Evolutionary conservation across 179 eudicot genomes (phyloP), one percentile per base, ranked within the genome.

Genomic region (Beta corolliflora): DNA sequence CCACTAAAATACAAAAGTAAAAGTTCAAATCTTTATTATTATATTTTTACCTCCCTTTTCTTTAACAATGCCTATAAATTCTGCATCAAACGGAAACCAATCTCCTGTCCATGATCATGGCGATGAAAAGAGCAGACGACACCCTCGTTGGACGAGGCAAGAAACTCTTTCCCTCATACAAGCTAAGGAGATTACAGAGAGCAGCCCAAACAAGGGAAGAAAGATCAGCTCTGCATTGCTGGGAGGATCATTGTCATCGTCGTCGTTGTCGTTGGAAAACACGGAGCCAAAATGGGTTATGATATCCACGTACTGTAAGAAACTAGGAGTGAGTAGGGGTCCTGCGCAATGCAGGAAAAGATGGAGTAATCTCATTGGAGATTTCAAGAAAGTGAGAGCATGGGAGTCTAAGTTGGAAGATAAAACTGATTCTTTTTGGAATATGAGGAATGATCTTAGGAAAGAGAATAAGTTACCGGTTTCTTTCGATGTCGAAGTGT

Each of bases 321-420:
- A 83, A 45, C 84, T 68, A 50, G 90, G 87, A 0, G 89, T 87
- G 69, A 78, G 78, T 31, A 83, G 92, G 44, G 91, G 85, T 29
- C 86, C 91, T 53, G 86, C 87, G 9, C 90, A 89, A 59, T 89
- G 91, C 74, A 56, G 90, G 83, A 90, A 90, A 58, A 77, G 91
- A 55, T 88, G 91, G 91, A 85, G 90, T 79, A 90, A 88, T 80
- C 81, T 90, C 44, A 81, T 90, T 10, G 86, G 90, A n/a, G 92
- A 90, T 76, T 90, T 78, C 63, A 88, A 80, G 81, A 88, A 80
- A 77, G 81, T 90, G 23, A 88, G 87, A 70, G 23, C 72, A 18
- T 90, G 91, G 92, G 92, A 90, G 72, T 76, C 82, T 6, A 74
- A 71, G 66, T 55, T 78, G 74, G 80, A 64, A 36, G 82, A 82